Percentiles rank a stretch among this genome's conserved stretches.
Evolutionary conservation across 148 eudicot species (phyloP).

Genomic region (Persicaria maculosa): DNA sequence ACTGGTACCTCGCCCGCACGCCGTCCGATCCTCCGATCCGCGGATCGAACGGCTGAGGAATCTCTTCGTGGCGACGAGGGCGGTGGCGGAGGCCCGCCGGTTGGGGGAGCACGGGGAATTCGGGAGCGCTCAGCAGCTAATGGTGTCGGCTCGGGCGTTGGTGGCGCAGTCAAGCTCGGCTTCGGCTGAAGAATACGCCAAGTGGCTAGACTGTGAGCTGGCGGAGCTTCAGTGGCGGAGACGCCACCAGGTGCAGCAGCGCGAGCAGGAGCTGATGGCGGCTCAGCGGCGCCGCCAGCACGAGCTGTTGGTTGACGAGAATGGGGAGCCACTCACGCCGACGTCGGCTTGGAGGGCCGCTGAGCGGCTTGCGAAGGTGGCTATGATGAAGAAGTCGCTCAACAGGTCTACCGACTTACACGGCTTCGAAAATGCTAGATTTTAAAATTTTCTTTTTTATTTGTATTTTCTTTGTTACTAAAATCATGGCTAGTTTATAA

Average conservation of each 20-base stretch:
- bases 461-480: neutral
- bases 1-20: conserved; percentile 49
- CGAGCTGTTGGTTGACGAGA: conserved; percentile 32
- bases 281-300: conserved; percentile 17
- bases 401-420: conserved; percentile 90
- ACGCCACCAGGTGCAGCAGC: conserved; percentile 37
- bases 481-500: conserved; percentile 11
- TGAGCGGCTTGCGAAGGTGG: conserved; percentile 85
- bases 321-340: conserved; percentile 77
- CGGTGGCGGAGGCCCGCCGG: conserved; percentile 70
- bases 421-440: conserved; percentile 96
- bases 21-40: conserved; percentile 33
- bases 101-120: conserved; percentile 46
- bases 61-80: conserved; percentile 54
- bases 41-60: conserved; percentile 56
- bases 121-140: conserved; percentile 48
- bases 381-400: conserved; percentile 79
- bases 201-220: conserved; percentile 54
- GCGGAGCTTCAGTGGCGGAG: conserved; percentile 49
- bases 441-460: conserved; percentile 23
- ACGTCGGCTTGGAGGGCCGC: conserved; percentile 98
- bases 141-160: conserved; percentile 55
- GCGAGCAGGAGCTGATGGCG: conserved; percentile 21
- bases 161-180: conserved; percentile 39
- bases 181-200: conserved; percentile 36